Evolutionary conservation across 306 rosid species (phyloP).

Genomic region (Prunus fruticosa): DNA sequence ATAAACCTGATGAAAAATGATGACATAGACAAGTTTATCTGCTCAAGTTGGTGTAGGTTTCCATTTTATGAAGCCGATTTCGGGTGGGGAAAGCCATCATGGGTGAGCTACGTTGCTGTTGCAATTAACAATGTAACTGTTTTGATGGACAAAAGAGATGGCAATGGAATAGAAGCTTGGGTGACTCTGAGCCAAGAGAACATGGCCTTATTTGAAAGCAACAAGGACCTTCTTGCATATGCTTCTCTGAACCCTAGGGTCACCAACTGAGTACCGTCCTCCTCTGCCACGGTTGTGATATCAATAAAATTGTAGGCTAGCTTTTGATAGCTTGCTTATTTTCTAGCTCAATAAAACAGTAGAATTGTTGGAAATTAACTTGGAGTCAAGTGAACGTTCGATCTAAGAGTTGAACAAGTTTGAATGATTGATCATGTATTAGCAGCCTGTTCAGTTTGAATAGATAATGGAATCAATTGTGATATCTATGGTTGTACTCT

Average conservation of each 20-base stretch:
- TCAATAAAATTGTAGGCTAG: neutral
- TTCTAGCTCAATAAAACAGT: neutral
- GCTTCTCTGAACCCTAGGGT: conserved; percentile 16
- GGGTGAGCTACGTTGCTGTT: conserved; percentile 21
- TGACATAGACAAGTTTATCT: neutral
- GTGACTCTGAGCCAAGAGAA: conserved; percentile 13
- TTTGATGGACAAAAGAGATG: conserved; percentile 26
- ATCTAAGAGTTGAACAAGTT: no score
- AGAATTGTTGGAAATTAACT: no score
- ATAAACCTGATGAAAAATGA: neutral
- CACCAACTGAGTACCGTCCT: neutral
- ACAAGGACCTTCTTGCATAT: conserved; percentile 21
- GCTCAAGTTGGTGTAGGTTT: conserved; percentile 30
- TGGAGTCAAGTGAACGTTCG: no score
- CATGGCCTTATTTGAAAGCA: conserved; percentile 19
- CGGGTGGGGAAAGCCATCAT: conserved; percentile 35
- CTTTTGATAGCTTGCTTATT: neutral
- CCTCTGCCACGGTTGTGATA: neutral
- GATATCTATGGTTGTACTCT: no score
- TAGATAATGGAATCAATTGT: no score
- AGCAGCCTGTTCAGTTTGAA: no score
- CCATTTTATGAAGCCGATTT: conserved; percentile 18
- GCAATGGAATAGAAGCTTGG: conserved; percentile 30
- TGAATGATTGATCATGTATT: no score
- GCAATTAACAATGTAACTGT: conserved; percentile 3